A percentile compares a stretch with the other conserved stretches of the same genome.
These are phyloP conservation scores for Stemphylium beticola DNA, from an alignment of 2,329 filamentous ascomycete species.

Conservation along the genomic window DNA sequence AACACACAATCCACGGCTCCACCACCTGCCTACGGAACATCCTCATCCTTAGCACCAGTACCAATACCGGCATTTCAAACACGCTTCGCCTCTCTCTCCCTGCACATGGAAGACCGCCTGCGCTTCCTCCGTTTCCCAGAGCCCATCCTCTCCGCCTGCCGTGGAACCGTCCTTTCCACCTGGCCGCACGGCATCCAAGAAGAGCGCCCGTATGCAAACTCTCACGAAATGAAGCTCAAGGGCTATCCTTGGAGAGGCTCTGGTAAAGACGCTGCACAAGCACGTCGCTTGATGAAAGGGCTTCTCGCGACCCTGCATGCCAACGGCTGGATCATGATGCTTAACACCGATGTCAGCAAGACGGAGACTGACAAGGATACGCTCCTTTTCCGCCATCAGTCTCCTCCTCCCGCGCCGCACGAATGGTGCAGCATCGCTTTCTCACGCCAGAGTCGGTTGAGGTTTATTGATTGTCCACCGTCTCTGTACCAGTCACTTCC, in stretches of 20 bases:
- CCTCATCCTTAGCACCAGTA: slow-evolving; percentile 11
- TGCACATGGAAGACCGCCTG: slow-evolving; percentile 31
- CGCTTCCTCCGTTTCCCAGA: slow-evolving; percentile 48
- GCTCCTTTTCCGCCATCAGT: slow-evolving; percentile 48
- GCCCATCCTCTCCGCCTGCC: slow-evolving; percentile 34
- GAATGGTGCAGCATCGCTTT: slow-evolving; percentile 51
- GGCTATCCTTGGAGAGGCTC: slow-evolving; percentile 46
- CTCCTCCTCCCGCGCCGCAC: slow-evolving; percentile 40
- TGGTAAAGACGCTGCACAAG: slow-evolving; percentile 34
- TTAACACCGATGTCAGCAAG: slow-evolving; percentile 47
- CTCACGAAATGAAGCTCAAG: slow-evolving; percentile 48
- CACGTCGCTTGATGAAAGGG: slow-evolving; percentile 41
- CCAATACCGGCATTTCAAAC: slow-evolving; percentile 18
- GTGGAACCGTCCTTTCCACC: slow-evolving; percentile 23
- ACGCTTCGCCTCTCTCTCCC: slow-evolving; percentile 30
- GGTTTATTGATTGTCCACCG: slow-evolving; percentile 40
- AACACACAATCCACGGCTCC: slow-evolving; percentile 2
- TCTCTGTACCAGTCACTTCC: slow-evolving; percentile 17
- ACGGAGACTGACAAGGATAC: slow-evolving; percentile 37
- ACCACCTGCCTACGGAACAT: slow-evolving; percentile 14
- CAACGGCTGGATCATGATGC: slow-evolving; percentile 49
- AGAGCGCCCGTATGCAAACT: slow-evolving; percentile 40
- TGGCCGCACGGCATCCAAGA: slow-evolving; percentile 44
- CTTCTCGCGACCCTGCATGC: slow-evolving; percentile 32
- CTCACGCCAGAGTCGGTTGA: slow-evolving; percentile 30